Conservation (phyloP, 768 basidiomycete species). For the Mycena galericulata region DNA sequence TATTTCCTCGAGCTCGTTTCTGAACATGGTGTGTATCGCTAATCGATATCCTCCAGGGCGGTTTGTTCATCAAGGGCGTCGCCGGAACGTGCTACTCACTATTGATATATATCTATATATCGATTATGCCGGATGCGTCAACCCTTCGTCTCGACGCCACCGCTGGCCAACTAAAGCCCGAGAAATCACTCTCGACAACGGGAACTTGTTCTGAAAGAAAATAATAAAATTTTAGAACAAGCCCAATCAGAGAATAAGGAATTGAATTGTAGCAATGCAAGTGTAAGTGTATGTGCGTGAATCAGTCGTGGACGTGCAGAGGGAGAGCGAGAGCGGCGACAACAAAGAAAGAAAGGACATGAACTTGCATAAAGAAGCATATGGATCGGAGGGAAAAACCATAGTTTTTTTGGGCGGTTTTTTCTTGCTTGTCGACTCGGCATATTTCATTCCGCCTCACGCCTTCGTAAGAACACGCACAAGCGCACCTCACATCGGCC, state of each 20-base stretch:
- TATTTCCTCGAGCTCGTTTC: too few species aligned
- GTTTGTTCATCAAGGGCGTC: too few species aligned
- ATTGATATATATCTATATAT: too few species aligned
- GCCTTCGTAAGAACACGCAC: slow-evolving; percentile 20
- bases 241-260: neutral
- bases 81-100: too few species aligned
- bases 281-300: slow-evolving; percentile 31
- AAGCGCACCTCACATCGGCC: slow-evolving; percentile 13
- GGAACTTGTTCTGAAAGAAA: neutral
- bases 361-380: slow-evolving; percentile 10
- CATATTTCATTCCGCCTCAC: slow-evolving; percentile 8
- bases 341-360: slow-evolving; percentile 20
- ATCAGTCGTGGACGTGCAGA: slow-evolving; percentile 29
- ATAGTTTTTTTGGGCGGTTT: slow-evolving; percentile 4
- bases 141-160: too few species aligned
- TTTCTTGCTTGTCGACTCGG: slow-evolving; percentile 11
- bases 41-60: too few species aligned
- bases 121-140: too few species aligned
- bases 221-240: neutral
- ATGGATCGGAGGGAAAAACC: slow-evolving; percentile 1
- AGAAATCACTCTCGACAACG: too few species aligned
- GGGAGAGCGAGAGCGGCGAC: slow-evolving; percentile 31
- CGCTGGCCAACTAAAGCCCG: too few species aligned
- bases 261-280: slow-evolving; percentile 29
- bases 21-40: too few species aligned